A percentile compares a stretch with the other conserved stretches of the same genome.
phyloP scores from a whole-genome alignment of 2,329 filamentous ascomycete species.

The Diaporthe citri region DNA sequence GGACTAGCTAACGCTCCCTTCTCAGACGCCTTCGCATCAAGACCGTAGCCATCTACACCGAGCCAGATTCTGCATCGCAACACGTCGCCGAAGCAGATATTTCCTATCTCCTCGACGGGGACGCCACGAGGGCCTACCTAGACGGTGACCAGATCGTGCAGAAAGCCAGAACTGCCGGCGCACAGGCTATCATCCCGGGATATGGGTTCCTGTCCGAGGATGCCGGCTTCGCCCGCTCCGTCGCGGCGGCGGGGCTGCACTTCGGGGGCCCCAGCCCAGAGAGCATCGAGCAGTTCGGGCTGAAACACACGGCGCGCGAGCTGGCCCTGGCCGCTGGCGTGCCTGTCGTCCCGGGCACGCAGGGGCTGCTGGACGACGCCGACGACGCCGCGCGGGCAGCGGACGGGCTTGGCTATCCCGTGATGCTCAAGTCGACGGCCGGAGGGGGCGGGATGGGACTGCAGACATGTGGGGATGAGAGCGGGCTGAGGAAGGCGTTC shows the following conservation, averaged over 20 bases:
- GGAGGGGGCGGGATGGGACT: slow-evolving; percentile 77
- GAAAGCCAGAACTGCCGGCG: slow-evolving; percentile 56
- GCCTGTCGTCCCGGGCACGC: slow-evolving; percentile 54
- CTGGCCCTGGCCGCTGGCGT: slow-evolving; percentile 62
- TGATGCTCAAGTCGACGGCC: slow-evolving; percentile 68
- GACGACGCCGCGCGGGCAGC: slow-evolving; percentile 65
- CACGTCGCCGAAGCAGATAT: slow-evolving; percentile 68
- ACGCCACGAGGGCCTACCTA: slow-evolving; percentile 46
- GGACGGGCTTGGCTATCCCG: slow-evolving; percentile 50
- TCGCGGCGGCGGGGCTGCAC: slow-evolving; percentile 63
- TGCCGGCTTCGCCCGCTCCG: slow-evolving; percentile 67
- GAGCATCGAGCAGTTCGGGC: slow-evolving; percentile 67
- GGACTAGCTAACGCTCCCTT: neutral
- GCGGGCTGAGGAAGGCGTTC: slow-evolving; percentile 66
- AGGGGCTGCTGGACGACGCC: slow-evolving; percentile 29
- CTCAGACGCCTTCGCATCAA: slow-evolving; percentile 56
- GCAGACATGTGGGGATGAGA: slow-evolving; percentile 62
- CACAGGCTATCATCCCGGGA: slow-evolving; percentile 71
- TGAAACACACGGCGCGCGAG: slow-evolving; percentile 69
- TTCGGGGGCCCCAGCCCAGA: slow-evolving; percentile 70
- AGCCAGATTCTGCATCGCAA: slow-evolving; percentile 65
- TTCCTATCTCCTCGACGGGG: slow-evolving; percentile 61
- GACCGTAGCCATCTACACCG: slow-evolving; percentile 70
- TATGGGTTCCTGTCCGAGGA: slow-evolving; percentile 76
- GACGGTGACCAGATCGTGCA: slow-evolving; percentile 45